Conservation (phyloP, 2,329 filamentous ascomycete species). For the Chaetomiaceae sp. region DNA sequence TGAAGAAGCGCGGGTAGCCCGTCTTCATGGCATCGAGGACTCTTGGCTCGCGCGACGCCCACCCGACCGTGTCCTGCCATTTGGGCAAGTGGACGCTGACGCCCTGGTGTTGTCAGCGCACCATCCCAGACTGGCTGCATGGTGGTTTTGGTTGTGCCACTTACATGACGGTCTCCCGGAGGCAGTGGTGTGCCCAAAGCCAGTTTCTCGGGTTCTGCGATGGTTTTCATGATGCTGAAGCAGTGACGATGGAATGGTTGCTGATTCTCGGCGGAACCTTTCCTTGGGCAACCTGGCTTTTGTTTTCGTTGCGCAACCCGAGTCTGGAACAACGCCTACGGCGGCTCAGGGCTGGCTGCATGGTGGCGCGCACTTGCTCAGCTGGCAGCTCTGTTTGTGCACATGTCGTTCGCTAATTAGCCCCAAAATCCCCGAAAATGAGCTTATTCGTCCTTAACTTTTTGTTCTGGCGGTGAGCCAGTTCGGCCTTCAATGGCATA, state of each 20-base stretch:
- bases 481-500: no score
- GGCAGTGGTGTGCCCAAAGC: conserved; percentile 8
- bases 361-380: not conserved
- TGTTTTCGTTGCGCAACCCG: not conserved
- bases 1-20: conserved; percentile 26
- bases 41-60: conserved; percentile 18
- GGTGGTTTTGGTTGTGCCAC: not conserved
- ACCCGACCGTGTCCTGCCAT: conserved; percentile 25
- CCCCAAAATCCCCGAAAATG: no score
- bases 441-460: no score
- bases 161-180: conserved; percentile 15
- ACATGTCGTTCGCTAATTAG: no score
- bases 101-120: conserved; percentile 12
- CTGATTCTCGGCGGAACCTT: not conserved
- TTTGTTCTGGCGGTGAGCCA: no score
- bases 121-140: not conserved
- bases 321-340: not conserved
- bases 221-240: not conserved
- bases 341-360: not conserved
- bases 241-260: not conserved
- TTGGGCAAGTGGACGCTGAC: conserved; percentile 24
- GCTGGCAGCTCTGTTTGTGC: no score
- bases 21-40: conserved; percentile 21
- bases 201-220: conserved; percentile 5
- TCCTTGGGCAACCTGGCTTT: not conserved